Percentiles rank a stretch among this genome's conserved stretches.
Evolutionary conservation across 2,329 filamentous ascomycete species (phyloP).

Genomic region (Aspergillus aculeatus): DNA sequence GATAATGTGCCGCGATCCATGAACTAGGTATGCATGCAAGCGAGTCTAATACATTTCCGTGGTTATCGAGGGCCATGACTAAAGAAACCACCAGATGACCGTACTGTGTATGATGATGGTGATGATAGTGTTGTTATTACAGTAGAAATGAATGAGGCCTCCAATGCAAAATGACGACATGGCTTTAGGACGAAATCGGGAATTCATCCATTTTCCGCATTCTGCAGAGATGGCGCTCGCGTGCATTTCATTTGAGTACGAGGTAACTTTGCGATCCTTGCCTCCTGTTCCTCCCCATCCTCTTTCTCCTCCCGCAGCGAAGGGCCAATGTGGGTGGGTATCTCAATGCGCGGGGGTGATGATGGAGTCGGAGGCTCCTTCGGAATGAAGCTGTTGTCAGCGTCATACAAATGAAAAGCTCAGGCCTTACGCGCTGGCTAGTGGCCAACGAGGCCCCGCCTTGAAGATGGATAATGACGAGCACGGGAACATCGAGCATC

Average conservation of each 20-base stretch:
- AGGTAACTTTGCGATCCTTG: constrained; percentile 3
- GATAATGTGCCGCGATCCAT: not conserved
- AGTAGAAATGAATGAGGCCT: not conserved
- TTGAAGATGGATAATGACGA: not conserved
- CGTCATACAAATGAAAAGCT: not conserved
- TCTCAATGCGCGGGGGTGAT: not conserved
- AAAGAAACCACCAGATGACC: not conserved
- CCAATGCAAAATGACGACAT: constrained; percentile 17
- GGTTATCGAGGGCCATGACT: not conserved
- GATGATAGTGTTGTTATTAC: not conserved
- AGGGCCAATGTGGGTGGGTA: not conserved
- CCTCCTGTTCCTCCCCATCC: not conserved
- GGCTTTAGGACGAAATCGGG: not conserved
- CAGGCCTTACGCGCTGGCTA: not conserved
- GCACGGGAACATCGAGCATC: not conserved
- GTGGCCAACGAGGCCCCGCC: not conserved
- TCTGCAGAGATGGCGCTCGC: constrained; percentile 14
- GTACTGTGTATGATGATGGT: not conserved
- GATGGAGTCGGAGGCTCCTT: not conserved
- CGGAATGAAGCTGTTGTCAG: not conserved
- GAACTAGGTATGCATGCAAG: not conserved
- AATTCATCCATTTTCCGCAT: constrained; percentile 6
- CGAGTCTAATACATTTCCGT: not conserved
- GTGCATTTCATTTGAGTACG: not conserved
- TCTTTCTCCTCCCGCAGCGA: not conserved